These are phyloP conservation scores for Hypoxylon sp. DNA, from an alignment of 2,329 filamentous ascomycete genomes.

Conservation along the genomic window DNA sequence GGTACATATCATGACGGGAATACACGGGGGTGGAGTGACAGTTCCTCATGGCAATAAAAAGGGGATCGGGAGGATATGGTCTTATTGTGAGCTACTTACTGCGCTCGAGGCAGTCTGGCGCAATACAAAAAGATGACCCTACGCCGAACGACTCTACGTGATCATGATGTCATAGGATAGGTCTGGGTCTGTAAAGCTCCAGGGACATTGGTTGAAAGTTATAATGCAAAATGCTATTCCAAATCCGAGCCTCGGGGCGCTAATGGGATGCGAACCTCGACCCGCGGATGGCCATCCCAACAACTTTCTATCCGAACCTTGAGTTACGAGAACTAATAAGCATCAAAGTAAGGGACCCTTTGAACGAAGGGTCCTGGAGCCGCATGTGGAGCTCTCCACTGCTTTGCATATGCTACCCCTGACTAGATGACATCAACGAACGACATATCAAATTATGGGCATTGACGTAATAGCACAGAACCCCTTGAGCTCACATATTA, in stretches of 20 bases:
- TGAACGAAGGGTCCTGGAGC: constrained; percentile 16
- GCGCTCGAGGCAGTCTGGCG: constrained; percentile 3
- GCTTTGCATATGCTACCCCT: constrained; percentile 33
- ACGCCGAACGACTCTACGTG: constrained; percentile 6
- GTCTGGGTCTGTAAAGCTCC: background rate
- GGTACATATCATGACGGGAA: constrained; percentile 12
- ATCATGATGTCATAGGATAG: background rate
- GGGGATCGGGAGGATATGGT: background rate
- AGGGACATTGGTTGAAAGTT: background rate
- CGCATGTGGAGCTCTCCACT: constrained; percentile 30
- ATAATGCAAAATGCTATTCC: no score
- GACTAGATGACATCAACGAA: constrained; percentile 45
- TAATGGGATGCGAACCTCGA: background rate
- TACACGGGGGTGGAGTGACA: background rate
- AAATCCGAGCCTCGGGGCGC: background rate
- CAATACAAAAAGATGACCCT: constrained; percentile 20
- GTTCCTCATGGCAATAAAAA: constrained; percentile 11
- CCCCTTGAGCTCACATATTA: constrained; percentile 4
- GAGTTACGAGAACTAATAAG: background rate
- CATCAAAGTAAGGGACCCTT: constrained; percentile 11
- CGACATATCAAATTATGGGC: background rate
- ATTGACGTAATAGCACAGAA: constrained; percentile 37
- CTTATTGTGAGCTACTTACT: constrained; percentile 4
- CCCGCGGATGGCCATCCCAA: background rate
- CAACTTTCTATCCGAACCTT: background rate